Evolutionary conservation across 2,329 filamentous ascomycete genomes (phyloP), one percentile per base, ranked within the genome.

Genomic region (Penicillium fuscoglaucum): DNA sequence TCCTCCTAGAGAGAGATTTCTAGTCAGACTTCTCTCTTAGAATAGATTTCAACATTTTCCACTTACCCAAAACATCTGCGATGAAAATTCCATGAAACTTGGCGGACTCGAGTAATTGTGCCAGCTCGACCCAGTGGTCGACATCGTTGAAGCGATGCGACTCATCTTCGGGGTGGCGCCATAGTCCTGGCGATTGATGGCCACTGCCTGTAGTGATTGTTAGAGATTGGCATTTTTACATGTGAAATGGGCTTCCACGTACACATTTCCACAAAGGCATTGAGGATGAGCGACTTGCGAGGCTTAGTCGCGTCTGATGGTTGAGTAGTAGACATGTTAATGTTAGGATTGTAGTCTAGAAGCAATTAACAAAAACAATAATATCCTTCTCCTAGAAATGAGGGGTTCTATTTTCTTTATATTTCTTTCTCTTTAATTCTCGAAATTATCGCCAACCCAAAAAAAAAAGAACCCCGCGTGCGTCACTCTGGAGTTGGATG

Each of bases 81-180:
- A 89, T 86, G 71, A 88, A 88, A 37, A 88, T 85, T 12, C 84
- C 85, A 54, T 88, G 84, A 62, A 88, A 87, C 53, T 87, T 85
- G 31, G 83, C 85, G 0, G 79, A 75, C 62, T 88, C 86, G 0
- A 87, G 79, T 0, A 84, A 73, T 59, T 86, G 79, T 0, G 85
- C 86, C 0, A 89, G 72, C 51, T 84, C 78, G 0, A 83, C 79
- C 86, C 86, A 89, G 59, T 87, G 83, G 6, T 83, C 75, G 35
- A 87, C 75, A 28, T 82, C 78, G 60, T 85, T 85, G 71, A 89
- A 90, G 19, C 82, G 74, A 63, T 80, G 80, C 1, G 86, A 88
- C 62, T 83, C 76, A 62, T 90, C 87, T 17, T 84, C 78, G 1
- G 87, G 87, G 64, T 90, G 87, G 37, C 82, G 79, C 87, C 86